Base-by-base conservation (phyloP, 306 rosid genomes). In the Vigna trinervia region DNA sequence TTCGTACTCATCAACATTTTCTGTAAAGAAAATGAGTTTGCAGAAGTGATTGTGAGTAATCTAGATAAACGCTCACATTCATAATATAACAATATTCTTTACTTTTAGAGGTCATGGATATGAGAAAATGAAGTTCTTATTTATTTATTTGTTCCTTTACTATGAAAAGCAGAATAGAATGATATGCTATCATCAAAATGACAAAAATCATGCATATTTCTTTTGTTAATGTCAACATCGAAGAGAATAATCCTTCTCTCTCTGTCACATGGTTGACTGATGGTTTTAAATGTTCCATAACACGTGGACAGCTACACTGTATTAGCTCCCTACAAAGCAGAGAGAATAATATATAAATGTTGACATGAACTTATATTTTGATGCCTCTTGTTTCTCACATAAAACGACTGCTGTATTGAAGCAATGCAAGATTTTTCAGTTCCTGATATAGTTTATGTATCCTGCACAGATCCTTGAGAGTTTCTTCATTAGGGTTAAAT, bases 171-270 rank as follows among this genome's bases (percentile, higher is more conserved):
- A 39, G 15, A 62, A 19, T 32, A 74, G 60, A 41, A 74, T 74
- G 36, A 10, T n/a, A 41, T 46, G 10, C 9, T 17, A 20, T 12
- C 4, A 75, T 19, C 4, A 75, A 12, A 69, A 75, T 22, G 39
- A 65, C 12, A 76, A 73, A 50, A 65, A 38, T 30, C 8, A 41
- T 53, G 56, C 74, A 39, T 26, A 26, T 38, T 77, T 64, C 61
- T 62, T 63, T 60, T 63, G 17, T 66, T n/a, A 22, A 41, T 77
- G 69, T 59, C 63, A 69, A 78, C 43, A 34, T 69, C 61, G 14
- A 69, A 57, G 60, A 69, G 76, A 78, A 69, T 47, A 70, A 76
- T n/a, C 19, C 39, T 62, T 63, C 34, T 61, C 73, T 63, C 62
- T 76, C 7, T 41, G 43, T 41, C 74, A 56, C 59, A 57, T 57